phyloP scores from a whole-genome alignment of 495 filamentous ascomycete genomes.

The Eremomyces bilateralis region DNA sequence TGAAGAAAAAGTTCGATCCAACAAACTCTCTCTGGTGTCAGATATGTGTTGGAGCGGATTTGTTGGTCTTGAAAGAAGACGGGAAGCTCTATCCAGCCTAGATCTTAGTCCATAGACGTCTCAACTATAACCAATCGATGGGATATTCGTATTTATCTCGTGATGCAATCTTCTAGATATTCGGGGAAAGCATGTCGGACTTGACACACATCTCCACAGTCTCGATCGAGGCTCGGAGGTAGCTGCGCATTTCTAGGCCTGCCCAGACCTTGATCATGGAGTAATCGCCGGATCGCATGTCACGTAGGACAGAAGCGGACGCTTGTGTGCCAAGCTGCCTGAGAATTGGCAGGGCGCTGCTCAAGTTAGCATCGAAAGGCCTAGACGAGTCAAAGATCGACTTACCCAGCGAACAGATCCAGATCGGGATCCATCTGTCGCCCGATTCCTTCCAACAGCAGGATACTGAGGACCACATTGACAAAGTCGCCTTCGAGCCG shows the following conservation, averaged over 20 bases:
- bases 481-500: conserved; percentile 94
- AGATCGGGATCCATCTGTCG: conserved; percentile 65
- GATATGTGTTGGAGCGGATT: too few relatives aligned
- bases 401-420: conserved; percentile 65
- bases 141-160: too few relatives aligned
- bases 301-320: conserved; percentile 34
- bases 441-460: conserved; percentile 88
- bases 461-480: conserved; percentile 89
- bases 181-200: conserved; percentile 23
- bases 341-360: conserved; percentile 73
- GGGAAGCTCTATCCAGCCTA: too few relatives aligned
- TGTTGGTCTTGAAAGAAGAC: too few relatives aligned
- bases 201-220: conserved; percentile 38
- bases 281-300: conserved; percentile 40
- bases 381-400: conserved; percentile 2
- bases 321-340: conserved; percentile 67
- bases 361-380: conserved; percentile 1
- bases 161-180: conserved; percentile 12
- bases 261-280: conserved; percentile 93
- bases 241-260: conserved; percentile 68
- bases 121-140: too few relatives aligned
- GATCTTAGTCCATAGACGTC: too few relatives aligned
- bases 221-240: conserved; percentile 72
- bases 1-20: too few relatives aligned
- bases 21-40: too few relatives aligned